These are phyloP conservation scores for Phaseolus coccineus DNA, from an alignment of 331 rosid genomes.

Conservation along the genomic window DNA sequence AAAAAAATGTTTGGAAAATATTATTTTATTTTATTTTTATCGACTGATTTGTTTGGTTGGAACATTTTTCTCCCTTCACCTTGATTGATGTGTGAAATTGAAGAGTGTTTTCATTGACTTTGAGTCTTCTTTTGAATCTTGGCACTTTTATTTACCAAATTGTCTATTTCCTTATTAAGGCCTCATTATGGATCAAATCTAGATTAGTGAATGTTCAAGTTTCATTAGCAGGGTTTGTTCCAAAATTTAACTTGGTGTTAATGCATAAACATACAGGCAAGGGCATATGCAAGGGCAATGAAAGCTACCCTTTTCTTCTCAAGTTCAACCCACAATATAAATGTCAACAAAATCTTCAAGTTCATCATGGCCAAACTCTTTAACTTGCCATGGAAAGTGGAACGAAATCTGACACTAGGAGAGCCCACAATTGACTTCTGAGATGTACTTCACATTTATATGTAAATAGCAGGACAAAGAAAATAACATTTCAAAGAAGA, in stretches of 20 bases:
- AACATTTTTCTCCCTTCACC: no score
- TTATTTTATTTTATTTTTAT: no score
- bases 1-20: no score
- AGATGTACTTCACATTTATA: conserved; percentile 34
- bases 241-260: background rate
- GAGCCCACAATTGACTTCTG: conserved; percentile 94
- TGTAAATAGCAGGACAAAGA: conserved; percentile 45
- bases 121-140: no score
- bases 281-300: conserved; percentile 89
- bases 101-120: no score
- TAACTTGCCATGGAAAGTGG: conserved; percentile 84
- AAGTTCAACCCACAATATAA: conserved; percentile 91
- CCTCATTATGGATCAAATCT: background rate
- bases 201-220: background rate
- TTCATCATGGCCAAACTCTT: conserved; percentile 90
- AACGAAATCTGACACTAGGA: conserved; percentile 80
- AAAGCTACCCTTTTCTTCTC: conserved; percentile 91
- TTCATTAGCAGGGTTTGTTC: conserved; percentile 3
- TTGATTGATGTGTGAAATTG: no score
- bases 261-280: conserved; percentile 67
- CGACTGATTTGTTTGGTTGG: no score
- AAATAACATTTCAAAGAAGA: background rate
- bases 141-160: no score
- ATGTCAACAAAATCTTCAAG: conserved; percentile 95
- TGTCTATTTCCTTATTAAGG: no score